A percentile compares a stretch with the other conserved stretches of the same genome.
phyloP scores from a whole-genome alignment of 768 basidiomycete genomes.

The Leccinellum luteum region DNA sequence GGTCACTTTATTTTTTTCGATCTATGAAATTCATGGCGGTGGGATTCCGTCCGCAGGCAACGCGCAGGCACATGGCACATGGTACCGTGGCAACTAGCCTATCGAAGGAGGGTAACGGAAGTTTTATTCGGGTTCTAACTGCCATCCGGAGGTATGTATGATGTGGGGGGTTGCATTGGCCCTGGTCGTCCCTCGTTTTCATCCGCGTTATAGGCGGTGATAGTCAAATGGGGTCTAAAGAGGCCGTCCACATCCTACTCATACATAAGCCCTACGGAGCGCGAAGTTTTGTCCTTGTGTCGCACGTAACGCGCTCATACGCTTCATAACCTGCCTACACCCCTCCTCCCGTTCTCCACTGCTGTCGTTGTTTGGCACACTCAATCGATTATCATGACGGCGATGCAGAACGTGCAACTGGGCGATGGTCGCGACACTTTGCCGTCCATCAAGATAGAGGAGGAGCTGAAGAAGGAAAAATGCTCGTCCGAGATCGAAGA shows the following conservation, averaged over 20 bases:
- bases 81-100: not conserved
- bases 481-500: not conserved
- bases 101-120: not conserved
- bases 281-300: not conserved
- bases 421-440: not conserved
- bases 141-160: not conserved
- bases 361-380: not conserved
- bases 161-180: not conserved
- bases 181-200: no score
- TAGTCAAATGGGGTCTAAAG: not conserved
- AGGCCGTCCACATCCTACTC: not conserved
- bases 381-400: not conserved
- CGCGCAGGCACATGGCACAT: no score
- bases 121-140: not conserved
- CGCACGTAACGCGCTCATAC: not conserved
- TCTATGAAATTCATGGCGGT: not conserved
- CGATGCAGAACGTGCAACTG: not conserved
- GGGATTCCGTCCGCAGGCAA: not conserved
- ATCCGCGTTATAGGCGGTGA: not conserved
- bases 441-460: not conserved
- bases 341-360: not conserved
- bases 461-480: not conserved
- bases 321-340: not conserved
- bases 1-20: not conserved
- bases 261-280: not conserved